phyloP scores from a whole-genome alignment of 176 grass and related monocot species.

The Eleusine coracana region DNA sequence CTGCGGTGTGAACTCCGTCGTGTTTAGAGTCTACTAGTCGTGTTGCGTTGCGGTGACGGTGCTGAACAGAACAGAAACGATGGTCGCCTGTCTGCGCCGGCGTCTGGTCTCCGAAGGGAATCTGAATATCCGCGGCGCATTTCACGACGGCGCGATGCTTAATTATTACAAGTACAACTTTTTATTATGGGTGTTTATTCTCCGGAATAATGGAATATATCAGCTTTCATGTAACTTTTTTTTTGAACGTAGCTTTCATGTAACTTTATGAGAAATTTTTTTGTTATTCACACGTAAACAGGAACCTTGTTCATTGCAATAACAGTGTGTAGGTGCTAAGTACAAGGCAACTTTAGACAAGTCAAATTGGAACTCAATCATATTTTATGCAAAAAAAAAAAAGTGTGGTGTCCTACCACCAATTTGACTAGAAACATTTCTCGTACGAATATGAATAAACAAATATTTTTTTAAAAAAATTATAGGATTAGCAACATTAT shows the following conservation, averaged over 20 bases:
- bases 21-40: no score
- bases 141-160: neutral
- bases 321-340: neutral
- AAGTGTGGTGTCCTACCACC: no score
- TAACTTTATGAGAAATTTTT: neutral
- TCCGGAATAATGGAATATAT: neutral
- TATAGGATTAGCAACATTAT: no score
- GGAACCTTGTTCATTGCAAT: neutral
- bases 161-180: no score
- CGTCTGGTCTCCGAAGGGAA: neutral
- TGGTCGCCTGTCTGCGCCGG: neutral
- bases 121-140: constrained; percentile 24
- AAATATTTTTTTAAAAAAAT: no score
- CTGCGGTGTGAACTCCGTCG: neutral
- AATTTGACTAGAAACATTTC: no score
- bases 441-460: no score
- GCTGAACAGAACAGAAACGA: neutral
- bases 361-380: neutral
- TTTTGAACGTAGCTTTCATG: neutral
- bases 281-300: neutral
- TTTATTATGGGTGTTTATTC: neutral
- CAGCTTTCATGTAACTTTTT: neutral
- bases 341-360: neutral
- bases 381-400: no score
- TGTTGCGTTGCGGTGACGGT: neutral